These are phyloP conservation scores for Goffeauzyma gilvescens DNA, from an alignment of 768 basidiomycete species.

Conservation along the genomic window DNA sequence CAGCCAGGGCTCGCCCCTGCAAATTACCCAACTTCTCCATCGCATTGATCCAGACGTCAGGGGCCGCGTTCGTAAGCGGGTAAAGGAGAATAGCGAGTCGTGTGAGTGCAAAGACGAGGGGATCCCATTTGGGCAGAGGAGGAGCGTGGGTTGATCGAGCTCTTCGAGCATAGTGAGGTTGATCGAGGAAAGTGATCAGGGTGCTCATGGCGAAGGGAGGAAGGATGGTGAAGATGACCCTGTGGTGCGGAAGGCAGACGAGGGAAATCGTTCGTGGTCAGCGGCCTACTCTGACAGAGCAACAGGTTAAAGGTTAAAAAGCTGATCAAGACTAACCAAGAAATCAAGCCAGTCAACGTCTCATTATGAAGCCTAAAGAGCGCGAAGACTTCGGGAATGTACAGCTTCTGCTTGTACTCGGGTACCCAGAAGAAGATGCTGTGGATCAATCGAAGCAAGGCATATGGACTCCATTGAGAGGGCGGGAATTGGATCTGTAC, in stretches of 20 bases:
- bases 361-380: constrained; percentile 7
- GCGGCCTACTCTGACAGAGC: not conserved
- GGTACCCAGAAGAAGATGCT: constrained; percentile 24
- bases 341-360: constrained; percentile 15
- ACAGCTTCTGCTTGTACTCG: constrained; percentile 12
- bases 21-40: constrained; percentile 21
- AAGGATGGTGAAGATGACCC: constrained; percentile 24
- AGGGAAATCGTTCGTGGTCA: not conserved
- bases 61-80: constrained; percentile 27
- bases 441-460: constrained; percentile 15
- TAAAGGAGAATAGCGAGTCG: constrained; percentile 22
- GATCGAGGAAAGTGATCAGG: constrained; percentile 19
- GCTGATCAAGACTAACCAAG: constrained; percentile 23
- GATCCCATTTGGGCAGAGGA: constrained; percentile 16
- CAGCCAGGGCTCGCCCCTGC: constrained; percentile 21
- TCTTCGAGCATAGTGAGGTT: not conserved
- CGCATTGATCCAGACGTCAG: constrained; percentile 18
- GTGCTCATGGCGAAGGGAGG: constrained; percentile 22
- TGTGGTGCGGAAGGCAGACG: constrained; percentile 2
- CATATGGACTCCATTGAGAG: constrained; percentile 4
- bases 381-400: constrained; percentile 15
- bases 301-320: not conserved
- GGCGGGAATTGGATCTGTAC: constrained; percentile 9
- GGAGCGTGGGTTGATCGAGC: constrained; percentile 5
- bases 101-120: constrained; percentile 23